Conservation (phyloP, 352 stramenopile species). For the Phytophthora podocarpi region DNA sequence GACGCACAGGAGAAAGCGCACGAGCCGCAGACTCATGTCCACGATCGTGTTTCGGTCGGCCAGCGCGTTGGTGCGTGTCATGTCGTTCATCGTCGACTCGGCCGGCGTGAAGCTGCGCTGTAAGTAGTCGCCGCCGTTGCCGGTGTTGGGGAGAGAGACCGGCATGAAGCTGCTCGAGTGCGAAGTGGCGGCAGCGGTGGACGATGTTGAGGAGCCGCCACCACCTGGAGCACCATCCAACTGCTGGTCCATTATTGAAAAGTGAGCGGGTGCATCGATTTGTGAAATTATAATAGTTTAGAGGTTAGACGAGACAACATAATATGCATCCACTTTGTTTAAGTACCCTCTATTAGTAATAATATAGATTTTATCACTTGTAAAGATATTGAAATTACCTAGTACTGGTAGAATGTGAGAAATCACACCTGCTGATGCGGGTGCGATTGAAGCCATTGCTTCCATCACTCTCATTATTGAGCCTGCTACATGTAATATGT, state of each 20-base stretch:
- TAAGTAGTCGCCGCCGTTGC: conserved; percentile 12
- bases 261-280: conserved; percentile 7
- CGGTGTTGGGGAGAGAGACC: neutral
- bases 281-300: neutral
- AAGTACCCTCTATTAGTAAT: too few relatives aligned
- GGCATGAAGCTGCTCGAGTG: conserved; percentile 21
- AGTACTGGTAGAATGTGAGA: too few relatives aligned
- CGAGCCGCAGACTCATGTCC: conserved; percentile 53
- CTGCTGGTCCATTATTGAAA: neutral
- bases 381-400: too few relatives aligned
- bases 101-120: conserved; percentile 22
- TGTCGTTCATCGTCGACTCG: conserved; percentile 25
- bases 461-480: too few relatives aligned
- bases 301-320: neutral
- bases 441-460: too few relatives aligned
- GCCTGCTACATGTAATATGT: too few relatives aligned
- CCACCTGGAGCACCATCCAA: neutral
- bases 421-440: too few relatives aligned
- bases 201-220: neutral
- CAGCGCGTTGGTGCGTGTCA: conserved; percentile 45
- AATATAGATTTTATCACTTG: too few relatives aligned
- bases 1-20: conserved; percentile 50
- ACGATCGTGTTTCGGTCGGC: conserved; percentile 68
- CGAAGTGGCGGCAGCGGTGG: neutral
- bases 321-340: too few relatives aligned